Percentiles rank a stretch among this genome's conserved stretches.
phyloP scores from a whole-genome alignment of 73 alveolate genomes.

The Diophrys appendiculata region DNA sequence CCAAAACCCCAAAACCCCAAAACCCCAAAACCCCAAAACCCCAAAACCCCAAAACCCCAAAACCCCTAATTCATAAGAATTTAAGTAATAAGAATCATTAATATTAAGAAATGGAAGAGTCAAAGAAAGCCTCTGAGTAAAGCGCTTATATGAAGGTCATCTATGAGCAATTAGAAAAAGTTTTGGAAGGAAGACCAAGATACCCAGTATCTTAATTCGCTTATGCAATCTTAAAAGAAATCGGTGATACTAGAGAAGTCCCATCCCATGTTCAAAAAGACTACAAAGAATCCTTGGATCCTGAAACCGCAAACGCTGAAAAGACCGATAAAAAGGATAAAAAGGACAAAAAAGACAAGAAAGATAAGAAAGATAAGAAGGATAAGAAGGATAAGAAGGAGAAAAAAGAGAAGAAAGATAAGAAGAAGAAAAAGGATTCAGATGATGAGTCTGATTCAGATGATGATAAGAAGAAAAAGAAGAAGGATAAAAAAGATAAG shows the following conservation, averaged over 20 bases:
- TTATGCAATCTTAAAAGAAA: background rate
- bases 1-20: no score
- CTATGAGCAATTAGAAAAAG: conserved; percentile 1
- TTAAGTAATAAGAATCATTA: no score
- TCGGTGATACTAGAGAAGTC: background rate
- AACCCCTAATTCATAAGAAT: no score
- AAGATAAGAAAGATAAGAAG: background rate
- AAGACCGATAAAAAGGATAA: background rate
- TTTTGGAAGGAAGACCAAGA: background rate
- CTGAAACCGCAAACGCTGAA: background rate
- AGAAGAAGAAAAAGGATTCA: background rate
- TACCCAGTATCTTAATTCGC: conserved; percentile 11
- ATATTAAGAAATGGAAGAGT: conserved; percentile 7
- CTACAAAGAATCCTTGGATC: background rate
- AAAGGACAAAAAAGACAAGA: background rate
- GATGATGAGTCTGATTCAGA: background rate
- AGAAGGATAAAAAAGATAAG: background rate
- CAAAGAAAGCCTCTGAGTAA: background rate
- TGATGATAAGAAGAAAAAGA: no score
- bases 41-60: no score
- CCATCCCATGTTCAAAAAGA: background rate
- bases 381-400: conserved; percentile 1
- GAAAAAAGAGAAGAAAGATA: background rate
- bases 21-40: no score
- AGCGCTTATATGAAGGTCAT: background rate